These are phyloP conservation scores for Excoecaria agallocha DNA, from an alignment of 345 rosid genomes.

Conservation along the genomic window DNA sequence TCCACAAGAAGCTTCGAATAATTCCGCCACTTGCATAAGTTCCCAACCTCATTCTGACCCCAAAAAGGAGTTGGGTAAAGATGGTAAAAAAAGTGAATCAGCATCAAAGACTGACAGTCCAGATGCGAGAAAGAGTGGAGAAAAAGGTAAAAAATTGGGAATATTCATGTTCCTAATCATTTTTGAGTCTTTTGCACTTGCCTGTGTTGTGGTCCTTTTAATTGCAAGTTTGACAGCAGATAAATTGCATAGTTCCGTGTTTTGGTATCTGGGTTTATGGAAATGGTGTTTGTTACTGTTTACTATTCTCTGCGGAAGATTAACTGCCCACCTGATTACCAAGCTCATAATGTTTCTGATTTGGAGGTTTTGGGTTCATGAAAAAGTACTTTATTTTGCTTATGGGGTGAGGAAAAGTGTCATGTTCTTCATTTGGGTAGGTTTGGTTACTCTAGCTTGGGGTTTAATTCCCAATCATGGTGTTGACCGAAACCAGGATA, in stretches of 20 bases:
- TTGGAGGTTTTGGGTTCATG: constrained; percentile 48
- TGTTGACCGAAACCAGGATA: constrained; percentile 31
- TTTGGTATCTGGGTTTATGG: constrained; percentile 50
- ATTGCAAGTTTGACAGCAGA: constrained; percentile 36
- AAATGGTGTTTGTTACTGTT: constrained; percentile 50
- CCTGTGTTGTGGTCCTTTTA: constrained; percentile 28
- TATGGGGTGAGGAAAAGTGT: constrained; percentile 52
- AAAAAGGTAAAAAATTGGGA: constrained; percentile 2
- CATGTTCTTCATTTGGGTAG: constrained; percentile 11
- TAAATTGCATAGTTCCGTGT: constrained; percentile 18
- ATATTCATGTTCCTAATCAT: constrained; percentile 6
- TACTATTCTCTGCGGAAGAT: constrained; percentile 48
- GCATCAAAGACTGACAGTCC: neutral
- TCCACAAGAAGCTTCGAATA: neutral
- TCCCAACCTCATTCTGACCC: neutral
- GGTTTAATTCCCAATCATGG: neutral
- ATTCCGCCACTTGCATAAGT: neutral
- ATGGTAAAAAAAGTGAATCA: neutral
- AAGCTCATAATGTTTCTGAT: constrained; percentile 43
- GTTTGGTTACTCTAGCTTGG: constrained; percentile 10
- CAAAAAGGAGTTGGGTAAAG: neutral
- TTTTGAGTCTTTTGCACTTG: constrained; percentile 30
- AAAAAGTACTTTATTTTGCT: constrained; percentile 60
- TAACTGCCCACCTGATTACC: constrained; percentile 43
- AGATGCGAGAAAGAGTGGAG: neutral